phyloP scores from a whole-genome alignment of 371 early-diverging fungal genomes.

The Syncephalastrum sp. region DNA sequence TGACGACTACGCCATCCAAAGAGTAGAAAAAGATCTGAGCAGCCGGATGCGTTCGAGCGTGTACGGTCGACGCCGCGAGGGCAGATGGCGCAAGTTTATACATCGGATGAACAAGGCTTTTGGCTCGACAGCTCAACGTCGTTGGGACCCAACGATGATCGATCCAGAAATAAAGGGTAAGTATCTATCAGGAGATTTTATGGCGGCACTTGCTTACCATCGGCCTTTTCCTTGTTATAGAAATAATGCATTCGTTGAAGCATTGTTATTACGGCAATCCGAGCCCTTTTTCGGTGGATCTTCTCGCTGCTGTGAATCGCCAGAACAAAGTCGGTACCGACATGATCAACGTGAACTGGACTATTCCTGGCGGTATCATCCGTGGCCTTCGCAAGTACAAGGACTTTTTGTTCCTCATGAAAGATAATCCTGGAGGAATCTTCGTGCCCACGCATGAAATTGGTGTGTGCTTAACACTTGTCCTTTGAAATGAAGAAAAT shows the following conservation, averaged over 20 bases:
- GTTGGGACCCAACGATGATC: neutral
- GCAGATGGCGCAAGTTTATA: neutral
- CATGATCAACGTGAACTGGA: conserved; percentile 15
- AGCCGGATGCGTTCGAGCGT: no score
- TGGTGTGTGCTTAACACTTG: neutral
- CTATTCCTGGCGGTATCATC: conserved; percentile 1
- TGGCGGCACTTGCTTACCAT: neutral
- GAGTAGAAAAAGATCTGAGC: no score
- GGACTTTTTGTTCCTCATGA: conserved; percentile 20
- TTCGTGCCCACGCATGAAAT: conserved; percentile 42
- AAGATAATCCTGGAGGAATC: conserved; percentile 14
- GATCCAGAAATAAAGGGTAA: neutral
- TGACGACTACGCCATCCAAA: no score
- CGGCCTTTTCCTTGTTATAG: neutral
- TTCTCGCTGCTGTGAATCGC: conserved; percentile 32
- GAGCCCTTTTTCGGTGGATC: conserved; percentile 19
- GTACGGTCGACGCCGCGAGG: no score
- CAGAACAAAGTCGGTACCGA: conserved; percentile 31
- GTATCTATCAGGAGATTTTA: neutral
- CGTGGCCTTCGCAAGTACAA: conserved; percentile 17
- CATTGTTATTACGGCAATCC: conserved; percentile 16
- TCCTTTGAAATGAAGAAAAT: neutral
- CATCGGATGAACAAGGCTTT: neutral
- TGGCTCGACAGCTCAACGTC: neutral
- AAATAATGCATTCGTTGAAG: neutral